These are phyloP conservation scores for Pestalotiopsis fici DNA, from an alignment of 2,329 filamentous ascomycete genomes.

Conservation along the genomic window DNA sequence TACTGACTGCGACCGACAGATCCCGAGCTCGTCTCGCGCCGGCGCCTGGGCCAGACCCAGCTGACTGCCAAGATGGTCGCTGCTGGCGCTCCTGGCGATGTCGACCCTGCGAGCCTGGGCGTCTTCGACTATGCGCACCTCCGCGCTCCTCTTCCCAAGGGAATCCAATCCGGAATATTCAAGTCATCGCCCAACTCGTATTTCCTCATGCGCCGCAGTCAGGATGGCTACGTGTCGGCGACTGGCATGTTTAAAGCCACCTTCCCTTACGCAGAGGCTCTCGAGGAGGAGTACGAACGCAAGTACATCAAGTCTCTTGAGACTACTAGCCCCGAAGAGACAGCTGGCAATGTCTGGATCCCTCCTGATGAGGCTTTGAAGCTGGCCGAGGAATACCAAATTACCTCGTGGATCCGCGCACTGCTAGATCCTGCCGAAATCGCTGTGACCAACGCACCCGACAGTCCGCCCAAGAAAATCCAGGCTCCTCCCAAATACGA, in stretches of 20 bases:
- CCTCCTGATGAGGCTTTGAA: slow-evolving; percentile 78
- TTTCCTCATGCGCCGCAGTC: slow-evolving; percentile 91
- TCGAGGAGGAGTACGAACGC: slow-evolving; percentile 76
- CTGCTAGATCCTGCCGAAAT: slow-evolving; percentile 88
- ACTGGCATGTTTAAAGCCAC: slow-evolving; percentile 93
- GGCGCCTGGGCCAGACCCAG: slow-evolving; percentile 90
- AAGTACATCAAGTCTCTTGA: slow-evolving; percentile 81
- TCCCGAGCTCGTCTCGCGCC: slow-evolving; percentile 74
- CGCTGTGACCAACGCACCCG: slow-evolving; percentile 50
- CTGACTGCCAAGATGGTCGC: slow-evolving; percentile 80
- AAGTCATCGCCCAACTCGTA: slow-evolving; percentile 87
- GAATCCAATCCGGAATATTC: slow-evolving; percentile 91
- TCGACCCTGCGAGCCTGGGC: slow-evolving; percentile 73
- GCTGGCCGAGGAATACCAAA: slow-evolving; percentile 84
- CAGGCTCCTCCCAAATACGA: slow-evolving; percentile 80
- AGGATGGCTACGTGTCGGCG: slow-evolving; percentile 81
- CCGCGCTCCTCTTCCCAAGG: slow-evolving; percentile 87
- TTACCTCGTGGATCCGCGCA: slow-evolving; percentile 86
- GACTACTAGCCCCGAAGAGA: slow-evolving; percentile 85
- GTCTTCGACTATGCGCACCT: slow-evolving; percentile 96
- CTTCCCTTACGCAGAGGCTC: slow-evolving; percentile 74
- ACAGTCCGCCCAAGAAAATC: slow-evolving; percentile 75
- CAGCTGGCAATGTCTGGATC: slow-evolving; percentile 96
- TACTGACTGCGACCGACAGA: slow-evolving; percentile 47
- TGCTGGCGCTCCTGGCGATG: slow-evolving; percentile 68